phyloP scores from a whole-genome alignment of 768 basidiomycete genomes.

The Amanita rimosa region DNA sequence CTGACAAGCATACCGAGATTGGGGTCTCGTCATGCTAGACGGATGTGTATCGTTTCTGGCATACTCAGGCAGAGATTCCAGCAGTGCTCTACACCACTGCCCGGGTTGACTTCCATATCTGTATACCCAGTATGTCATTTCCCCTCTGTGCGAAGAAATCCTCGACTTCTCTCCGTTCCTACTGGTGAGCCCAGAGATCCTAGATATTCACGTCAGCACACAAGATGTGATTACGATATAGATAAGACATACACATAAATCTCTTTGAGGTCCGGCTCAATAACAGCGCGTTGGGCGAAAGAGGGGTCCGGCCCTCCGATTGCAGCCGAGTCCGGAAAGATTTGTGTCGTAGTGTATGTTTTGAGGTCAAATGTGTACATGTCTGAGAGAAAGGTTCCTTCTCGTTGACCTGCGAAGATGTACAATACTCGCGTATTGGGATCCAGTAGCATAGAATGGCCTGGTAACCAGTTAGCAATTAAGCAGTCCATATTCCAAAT shows the following conservation, averaged over 20 bases:
- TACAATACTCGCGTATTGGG: conserved; percentile 43
- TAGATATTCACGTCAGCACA: conserved; percentile 14
- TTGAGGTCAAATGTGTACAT: conserved; percentile 66
- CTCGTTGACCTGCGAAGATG: conserved; percentile 67
- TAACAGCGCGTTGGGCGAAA: conserved; percentile 65
- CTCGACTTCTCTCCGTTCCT: conserved; percentile 22
- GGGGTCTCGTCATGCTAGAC: conserved; percentile 27
- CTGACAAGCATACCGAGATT: conserved; percentile 68
- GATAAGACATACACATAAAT: conserved; percentile 56
- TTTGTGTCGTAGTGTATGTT: conserved; percentile 43
- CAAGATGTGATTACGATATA: neutral
- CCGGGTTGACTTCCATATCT: conserved; percentile 50
- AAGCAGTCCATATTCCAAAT: neutral
- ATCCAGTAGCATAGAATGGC: conserved; percentile 79
- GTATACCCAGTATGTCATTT: conserved; percentile 58
- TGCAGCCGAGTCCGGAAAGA: conserved; percentile 50
- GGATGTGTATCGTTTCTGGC: neutral
- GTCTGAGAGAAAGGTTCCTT: conserved; percentile 57
- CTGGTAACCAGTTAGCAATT: conserved; percentile 18
- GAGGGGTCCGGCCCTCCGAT: conserved; percentile 60
- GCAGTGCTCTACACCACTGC: conserved; percentile 50
- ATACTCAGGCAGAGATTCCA: conserved; percentile 14
- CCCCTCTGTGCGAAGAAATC: conserved; percentile 29
- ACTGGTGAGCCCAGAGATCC: conserved; percentile 53
- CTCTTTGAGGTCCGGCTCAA: conserved; percentile 51